Evolutionary conservation across 2,329 filamentous ascomycete species (phyloP).

Genomic region (Alternaria sp.): DNA sequence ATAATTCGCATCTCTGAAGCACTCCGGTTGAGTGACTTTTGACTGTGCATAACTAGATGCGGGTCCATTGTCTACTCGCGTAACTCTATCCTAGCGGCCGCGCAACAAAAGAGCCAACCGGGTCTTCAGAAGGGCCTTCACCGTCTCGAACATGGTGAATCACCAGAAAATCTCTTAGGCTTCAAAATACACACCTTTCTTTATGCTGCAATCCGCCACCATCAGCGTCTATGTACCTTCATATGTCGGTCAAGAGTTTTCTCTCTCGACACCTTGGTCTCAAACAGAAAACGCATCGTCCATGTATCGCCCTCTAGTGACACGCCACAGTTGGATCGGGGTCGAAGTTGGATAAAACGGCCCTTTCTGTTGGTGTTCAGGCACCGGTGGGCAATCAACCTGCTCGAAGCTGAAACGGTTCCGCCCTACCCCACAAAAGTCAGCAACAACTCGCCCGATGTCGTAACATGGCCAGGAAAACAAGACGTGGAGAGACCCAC

Average conservation of each 20-base stretch:
- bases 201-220: conserved; percentile 25
- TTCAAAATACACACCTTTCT: conserved; percentile 19
- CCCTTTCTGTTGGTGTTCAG: conserved; percentile 58
- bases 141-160: conserved; percentile 21
- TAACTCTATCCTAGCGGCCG: conserved; percentile 19
- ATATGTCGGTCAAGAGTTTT: conserved; percentile 27
- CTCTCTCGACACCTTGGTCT: conserved; percentile 8
- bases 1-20: conserved; percentile 23
- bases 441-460: conserved; percentile 36
- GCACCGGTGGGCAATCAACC: conserved; percentile 39
- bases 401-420: conserved; percentile 45
- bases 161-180: conserved; percentile 11
- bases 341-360: conserved; percentile 70
- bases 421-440: conserved; percentile 50
- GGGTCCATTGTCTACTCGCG: conserved; percentile 26
- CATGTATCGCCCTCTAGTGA: conserved; percentile 38
- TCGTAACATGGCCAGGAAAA: conserved; percentile 22
- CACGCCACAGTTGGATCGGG: conserved; percentile 64
- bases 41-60: conserved; percentile 19
- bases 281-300: conserved; percentile 37
- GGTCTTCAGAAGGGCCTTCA: conserved; percentile 20
- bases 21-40: conserved; percentile 11
- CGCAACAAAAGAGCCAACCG: conserved; percentile 28
- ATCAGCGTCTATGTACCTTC: conserved; percentile 20
- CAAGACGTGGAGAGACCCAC: conserved; percentile 50